These are phyloP conservation scores for Lasiosphaeria hispida DNA, from an alignment of 495 filamentous ascomycete species.

Conservation along the genomic window DNA sequence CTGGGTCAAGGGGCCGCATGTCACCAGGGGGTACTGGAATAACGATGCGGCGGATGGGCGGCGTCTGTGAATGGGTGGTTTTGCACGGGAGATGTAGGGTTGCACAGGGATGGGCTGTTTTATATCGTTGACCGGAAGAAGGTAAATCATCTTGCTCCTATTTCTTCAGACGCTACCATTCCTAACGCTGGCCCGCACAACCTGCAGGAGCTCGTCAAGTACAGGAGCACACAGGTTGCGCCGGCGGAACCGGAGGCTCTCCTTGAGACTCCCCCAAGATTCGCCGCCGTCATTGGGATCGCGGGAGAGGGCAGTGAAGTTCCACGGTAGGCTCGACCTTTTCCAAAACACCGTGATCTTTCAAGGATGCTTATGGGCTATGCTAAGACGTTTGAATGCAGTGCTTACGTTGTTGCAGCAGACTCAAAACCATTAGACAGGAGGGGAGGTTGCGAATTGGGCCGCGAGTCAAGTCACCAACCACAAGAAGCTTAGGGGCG, in stretches of 20 bases:
- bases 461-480: conserved; percentile 53
- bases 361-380: neutral
- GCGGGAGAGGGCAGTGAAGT: conserved; percentile 68
- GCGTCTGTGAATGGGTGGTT: conserved; percentile 62
- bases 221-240: conserved; percentile 69
- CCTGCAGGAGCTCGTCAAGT: conserved; percentile 43
- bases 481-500: conserved; percentile 74
- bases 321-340: conserved; percentile 51
- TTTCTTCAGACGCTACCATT: neutral
- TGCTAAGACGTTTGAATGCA: conserved; percentile 13
- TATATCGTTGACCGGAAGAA: conserved; percentile 73
- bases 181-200: neutral
- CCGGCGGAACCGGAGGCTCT: conserved; percentile 78
- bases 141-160: conserved; percentile 28
- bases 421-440: conserved; percentile 21
- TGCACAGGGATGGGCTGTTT: conserved; percentile 49
- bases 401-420: conserved; percentile 71
- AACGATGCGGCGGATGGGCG: conserved; percentile 61
- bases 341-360: neutral
- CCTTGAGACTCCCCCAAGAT: conserved; percentile 63
- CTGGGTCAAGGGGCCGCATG: conserved; percentile 47
- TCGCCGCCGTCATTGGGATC: conserved; percentile 72
- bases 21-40: conserved; percentile 67
- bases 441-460: conserved; percentile 30
- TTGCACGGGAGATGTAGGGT: conserved; percentile 67